Conservation (phyloP, 805 yeast genomes). For the Lipomyces chichibuensis region DNA sequence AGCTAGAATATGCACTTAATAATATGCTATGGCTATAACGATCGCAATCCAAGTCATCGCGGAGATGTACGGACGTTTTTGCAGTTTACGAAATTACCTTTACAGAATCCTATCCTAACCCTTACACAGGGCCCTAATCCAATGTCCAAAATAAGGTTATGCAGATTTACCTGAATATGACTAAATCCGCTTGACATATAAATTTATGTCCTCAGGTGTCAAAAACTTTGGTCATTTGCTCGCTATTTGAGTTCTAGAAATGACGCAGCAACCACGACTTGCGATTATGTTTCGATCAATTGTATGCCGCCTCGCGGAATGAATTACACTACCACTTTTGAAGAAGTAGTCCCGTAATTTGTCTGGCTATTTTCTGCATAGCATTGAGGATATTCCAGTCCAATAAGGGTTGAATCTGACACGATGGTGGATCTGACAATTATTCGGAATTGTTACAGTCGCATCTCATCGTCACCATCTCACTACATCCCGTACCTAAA, state of each 20-base stretch:
- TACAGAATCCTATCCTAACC: neutral
- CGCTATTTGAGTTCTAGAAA: no score
- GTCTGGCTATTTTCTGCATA: neutral
- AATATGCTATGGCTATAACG: neutral
- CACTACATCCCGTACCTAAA: conserved; percentile 21
- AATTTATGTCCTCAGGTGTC: neutral
- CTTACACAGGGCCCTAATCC: neutral
- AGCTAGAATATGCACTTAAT: neutral
- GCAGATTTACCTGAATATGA: neutral
- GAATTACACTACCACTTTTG: no score
- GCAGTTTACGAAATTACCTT: no score
- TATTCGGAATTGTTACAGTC: conserved; percentile 2
- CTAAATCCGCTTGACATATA: neutral
- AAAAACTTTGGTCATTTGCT: no score
- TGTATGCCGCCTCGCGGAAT: no score
- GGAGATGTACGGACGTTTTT: no score
- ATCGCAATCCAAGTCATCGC: neutral
- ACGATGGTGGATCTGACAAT: conserved; percentile 4
- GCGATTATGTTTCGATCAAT: no score
- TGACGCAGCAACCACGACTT: no score
- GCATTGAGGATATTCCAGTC: neutral
- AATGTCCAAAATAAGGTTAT: neutral
- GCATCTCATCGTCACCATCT: conserved; percentile 2
- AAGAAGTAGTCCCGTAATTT: no score
- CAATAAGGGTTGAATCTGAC: neutral